Evolutionary conservation across 192 early-diverging fungal species (phyloP).

Genomic region (Chytriomyces confervae): DNA sequence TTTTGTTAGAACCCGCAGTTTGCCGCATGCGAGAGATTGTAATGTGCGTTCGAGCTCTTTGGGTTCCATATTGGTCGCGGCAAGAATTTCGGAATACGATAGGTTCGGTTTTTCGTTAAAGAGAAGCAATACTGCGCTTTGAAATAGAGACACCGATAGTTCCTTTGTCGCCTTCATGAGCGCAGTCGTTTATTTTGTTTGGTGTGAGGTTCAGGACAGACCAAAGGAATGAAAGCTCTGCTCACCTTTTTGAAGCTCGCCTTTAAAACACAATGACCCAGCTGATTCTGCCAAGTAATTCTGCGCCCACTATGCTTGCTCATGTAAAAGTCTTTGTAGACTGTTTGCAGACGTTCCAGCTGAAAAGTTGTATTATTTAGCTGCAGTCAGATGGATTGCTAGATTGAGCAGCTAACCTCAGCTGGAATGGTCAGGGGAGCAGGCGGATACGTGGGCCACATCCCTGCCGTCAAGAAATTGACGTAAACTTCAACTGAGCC

Average conservation of each 20-base stretch:
- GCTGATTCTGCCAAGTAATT: constrained; percentile 86
- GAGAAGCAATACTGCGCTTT: constrained; percentile 62
- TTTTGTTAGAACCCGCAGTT: constrained; percentile 48
- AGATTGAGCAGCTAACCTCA: constrained; percentile 54
- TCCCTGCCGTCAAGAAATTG: constrained; percentile 84
- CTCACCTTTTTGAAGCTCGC: constrained; percentile 14
- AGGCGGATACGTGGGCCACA: constrained; percentile 92
- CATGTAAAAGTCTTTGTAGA: constrained; percentile 80
- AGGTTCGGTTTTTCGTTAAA: constrained; percentile 59
- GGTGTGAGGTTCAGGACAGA: too few species aligned
- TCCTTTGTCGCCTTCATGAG: constrained; percentile 51
- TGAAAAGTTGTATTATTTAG: constrained; percentile 26
- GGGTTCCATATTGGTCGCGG: constrained; percentile 73
- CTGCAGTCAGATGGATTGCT: neutral
- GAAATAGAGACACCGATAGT: constrained; percentile 55
- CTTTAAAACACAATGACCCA: constrained; percentile 78
- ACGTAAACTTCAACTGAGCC: constrained; percentile 70
- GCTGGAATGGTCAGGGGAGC: constrained; percentile 72
- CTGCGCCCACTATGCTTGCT: constrained; percentile 78
- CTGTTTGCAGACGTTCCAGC: constrained; percentile 61
- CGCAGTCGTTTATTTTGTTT: too few species aligned
- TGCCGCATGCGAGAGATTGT: constrained; percentile 85
- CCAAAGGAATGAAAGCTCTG: too few species aligned
- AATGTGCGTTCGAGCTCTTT: constrained; percentile 82
- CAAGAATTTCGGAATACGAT: constrained; percentile 72